phyloP scores from a whole-genome alignment of 169 alveolate genomes.

The Cryptosporidium sp. region DNA sequence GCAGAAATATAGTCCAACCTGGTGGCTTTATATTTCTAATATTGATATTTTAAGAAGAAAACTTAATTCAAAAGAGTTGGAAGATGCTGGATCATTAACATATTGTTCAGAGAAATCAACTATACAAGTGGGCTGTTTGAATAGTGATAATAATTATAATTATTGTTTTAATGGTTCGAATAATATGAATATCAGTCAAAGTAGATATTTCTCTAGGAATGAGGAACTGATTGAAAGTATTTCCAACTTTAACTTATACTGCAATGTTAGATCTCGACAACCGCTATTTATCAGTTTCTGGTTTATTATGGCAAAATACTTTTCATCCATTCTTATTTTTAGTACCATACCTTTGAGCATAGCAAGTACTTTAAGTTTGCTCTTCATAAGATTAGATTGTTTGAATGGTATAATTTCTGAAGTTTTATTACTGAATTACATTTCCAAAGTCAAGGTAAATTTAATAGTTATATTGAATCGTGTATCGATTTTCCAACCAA shows the following conservation, averaged over 20 bases:
- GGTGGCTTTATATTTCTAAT: constrained; percentile 66
- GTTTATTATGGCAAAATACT: constrained; percentile 58
- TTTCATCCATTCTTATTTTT: constrained; percentile 27
- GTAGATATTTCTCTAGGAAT: background rate
- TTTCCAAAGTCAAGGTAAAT: background rate
- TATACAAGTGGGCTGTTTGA: background rate
- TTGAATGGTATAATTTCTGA: constrained; percentile 27
- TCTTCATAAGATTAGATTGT: constrained; percentile 30
- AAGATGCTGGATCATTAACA: constrained; percentile 47
- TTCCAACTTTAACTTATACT: constrained; percentile 47
- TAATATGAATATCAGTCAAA: background rate
- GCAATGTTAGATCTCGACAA: constrained; percentile 66
- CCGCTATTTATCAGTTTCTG: constrained; percentile 58
- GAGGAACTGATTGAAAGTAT: constrained; percentile 10
- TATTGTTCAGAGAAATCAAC: background rate
- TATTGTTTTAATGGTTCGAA: background rate
- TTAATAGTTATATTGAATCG: background rate
- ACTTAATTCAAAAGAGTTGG: constrained; percentile 37
- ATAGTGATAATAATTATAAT: background rate
- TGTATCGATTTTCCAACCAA: constrained; percentile 49
- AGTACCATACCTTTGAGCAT: constrained; percentile 63
- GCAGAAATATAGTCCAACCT: constrained; percentile 48
- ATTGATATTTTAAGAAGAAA: constrained; percentile 46
- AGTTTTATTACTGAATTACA: background rate
- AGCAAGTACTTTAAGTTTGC: background rate